phyloP scores from a whole-genome alignment of 2,329 filamentous ascomycete genomes.

The Pleurostoma richardsiae region DNA sequence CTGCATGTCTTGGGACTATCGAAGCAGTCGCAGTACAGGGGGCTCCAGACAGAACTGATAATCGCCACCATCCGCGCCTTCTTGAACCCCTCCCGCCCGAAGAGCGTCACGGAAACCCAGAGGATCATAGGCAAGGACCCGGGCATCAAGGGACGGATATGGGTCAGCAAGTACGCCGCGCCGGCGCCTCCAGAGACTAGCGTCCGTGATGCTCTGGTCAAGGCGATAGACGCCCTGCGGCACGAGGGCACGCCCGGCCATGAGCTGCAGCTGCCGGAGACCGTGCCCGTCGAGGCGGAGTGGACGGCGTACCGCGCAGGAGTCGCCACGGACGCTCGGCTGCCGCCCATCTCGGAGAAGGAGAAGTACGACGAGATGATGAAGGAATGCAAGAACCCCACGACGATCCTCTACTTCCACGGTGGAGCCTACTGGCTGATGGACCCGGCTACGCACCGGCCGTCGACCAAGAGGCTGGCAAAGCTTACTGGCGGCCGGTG shows the following conservation, averaged over 20 bases:
- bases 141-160: constrained; percentile 72
- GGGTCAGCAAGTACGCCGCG: constrained; percentile 69
- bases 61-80: constrained; percentile 68
- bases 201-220: constrained; percentile 51
- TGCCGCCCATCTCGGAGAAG: constrained; percentile 54
- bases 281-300: constrained; percentile 60
- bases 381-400: constrained; percentile 57
- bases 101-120: constrained; percentile 59
- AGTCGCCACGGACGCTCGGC: constrained; percentile 41
- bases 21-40: constrained; percentile 68
- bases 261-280: constrained; percentile 38
- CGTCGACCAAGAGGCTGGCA: constrained; percentile 54
- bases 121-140: constrained; percentile 55
- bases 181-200: constrained; percentile 52
- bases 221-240: constrained; percentile 51
- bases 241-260: constrained; percentile 23
- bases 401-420: constrained; percentile 69
- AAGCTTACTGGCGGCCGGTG: constrained; percentile 62
- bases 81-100: constrained; percentile 38
- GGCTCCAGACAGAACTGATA: constrained; percentile 69
- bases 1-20: constrained; percentile 64
- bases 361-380: constrained; percentile 64
- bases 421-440: constrained; percentile 71
- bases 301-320: constrained; percentile 67
- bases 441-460: constrained; percentile 64